Evolutionary conservation across 495 filamentous ascomycete genomes (phyloP).

Genomic region (Annulohypoxylon maeteangense): DNA sequence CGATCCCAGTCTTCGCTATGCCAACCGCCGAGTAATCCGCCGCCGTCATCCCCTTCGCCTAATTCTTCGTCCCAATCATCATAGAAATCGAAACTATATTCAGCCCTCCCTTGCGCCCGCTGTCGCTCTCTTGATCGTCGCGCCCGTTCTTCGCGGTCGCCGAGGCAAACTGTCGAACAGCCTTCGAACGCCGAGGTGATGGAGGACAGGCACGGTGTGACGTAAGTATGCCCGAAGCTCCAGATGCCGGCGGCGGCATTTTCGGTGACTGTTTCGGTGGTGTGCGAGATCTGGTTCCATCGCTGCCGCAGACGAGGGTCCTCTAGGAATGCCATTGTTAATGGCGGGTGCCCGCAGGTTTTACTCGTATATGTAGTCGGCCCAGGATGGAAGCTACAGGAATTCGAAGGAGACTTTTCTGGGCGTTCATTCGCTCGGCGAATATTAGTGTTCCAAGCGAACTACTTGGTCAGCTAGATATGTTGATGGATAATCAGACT

Average conservation of each 20-base stretch:
- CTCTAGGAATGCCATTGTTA: slow-evolving; percentile 68
- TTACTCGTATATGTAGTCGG: slow-evolving; percentile 12
- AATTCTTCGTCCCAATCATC: slow-evolving; percentile 95
- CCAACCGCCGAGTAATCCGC: slow-evolving; percentile 72
- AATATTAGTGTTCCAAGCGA: slow-evolving; percentile 12
- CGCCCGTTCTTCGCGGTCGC: slow-evolving; percentile 76
- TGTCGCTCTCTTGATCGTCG: slow-evolving; percentile 70
- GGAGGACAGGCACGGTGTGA: slow-evolving; percentile 80
- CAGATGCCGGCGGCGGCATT: slow-evolving; percentile 89
- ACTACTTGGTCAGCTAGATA: background rate
- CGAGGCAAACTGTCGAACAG: slow-evolving; percentile 78
- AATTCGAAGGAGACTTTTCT: slow-evolving; percentile 15
- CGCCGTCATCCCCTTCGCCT: slow-evolving; percentile 58
- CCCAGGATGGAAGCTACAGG: slow-evolving; percentile 6
- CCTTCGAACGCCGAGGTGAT: slow-evolving; percentile 71
- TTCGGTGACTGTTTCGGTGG: slow-evolving; percentile 91
- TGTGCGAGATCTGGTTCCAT: slow-evolving; percentile 92
- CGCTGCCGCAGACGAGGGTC: slow-evolving; percentile 94
- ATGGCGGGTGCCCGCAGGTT: slow-evolving; percentile 12
- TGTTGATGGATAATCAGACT: slow-evolving; percentile 2
- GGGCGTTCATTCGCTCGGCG: slow-evolving; percentile 16
- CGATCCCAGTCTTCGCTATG: slow-evolving; percentile 90
- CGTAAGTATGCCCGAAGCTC: slow-evolving; percentile 84
- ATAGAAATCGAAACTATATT: slow-evolving; percentile 95
- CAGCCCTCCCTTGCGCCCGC: slow-evolving; percentile 70